A percentile compares a stretch with the other conserved stretches of the same genome.
phyloP scores from a whole-genome alignment of 176 grass and related monocot genomes.

The Alopecurus myosuroides region DNA sequence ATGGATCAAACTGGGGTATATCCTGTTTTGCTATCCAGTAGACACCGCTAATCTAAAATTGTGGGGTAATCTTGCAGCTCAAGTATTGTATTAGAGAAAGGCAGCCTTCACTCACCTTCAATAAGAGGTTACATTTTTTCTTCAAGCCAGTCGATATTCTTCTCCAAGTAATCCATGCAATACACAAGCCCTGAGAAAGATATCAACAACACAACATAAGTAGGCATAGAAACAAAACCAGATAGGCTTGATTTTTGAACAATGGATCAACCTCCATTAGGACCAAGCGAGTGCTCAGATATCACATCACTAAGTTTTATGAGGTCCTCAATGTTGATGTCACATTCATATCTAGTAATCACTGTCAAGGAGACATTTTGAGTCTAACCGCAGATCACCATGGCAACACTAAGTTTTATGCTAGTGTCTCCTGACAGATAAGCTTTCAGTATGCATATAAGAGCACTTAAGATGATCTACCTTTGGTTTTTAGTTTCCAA shows the following conservation, averaged over 20 bases:
- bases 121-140: conserved; percentile 83
- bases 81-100: background rate
- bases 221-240: background rate
- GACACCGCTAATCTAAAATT: background rate
- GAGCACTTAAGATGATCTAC: too few relatives aligned
- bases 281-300: conserved; percentile 84
- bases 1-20: background rate
- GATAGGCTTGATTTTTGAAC: background rate
- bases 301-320: conserved; percentile 93
- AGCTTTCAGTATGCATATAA: too few relatives aligned
- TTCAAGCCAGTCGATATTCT: conserved; percentile 92
- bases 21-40: background rate
- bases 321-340: conserved; percentile 87
- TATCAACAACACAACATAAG: background rate
- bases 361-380: conserved; percentile 36
- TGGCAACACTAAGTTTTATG: too few relatives aligned
- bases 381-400: background rate
- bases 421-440: too few relatives aligned
- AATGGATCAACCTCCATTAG: conserved; percentile 72
- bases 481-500: too few relatives aligned
- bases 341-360: conserved; percentile 73
- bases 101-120: conserved; percentile 43
- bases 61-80: background rate
- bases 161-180: conserved; percentile 99
- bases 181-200: conserved; percentile 74